These are phyloP conservation scores for Chenopodium quinoa DNA, from an alignment of 148 eudicot genomes.

Conservation along the genomic window DNA sequence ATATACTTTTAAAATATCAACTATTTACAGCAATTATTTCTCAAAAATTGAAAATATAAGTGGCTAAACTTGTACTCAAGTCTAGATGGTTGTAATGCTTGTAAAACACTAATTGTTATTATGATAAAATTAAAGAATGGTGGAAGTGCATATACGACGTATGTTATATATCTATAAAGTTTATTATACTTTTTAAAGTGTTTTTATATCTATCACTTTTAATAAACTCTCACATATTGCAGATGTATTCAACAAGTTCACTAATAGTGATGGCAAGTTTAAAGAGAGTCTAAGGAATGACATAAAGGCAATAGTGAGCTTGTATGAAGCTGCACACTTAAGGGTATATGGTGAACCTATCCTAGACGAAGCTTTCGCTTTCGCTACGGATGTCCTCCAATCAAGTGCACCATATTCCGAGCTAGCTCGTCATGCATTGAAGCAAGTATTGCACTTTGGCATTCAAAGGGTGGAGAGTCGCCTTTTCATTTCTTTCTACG, in stretches of 20 bases:
- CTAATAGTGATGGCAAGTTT: slow-evolving; percentile 15
- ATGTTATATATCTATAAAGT: too few relatives aligned
- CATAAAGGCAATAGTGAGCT: slow-evolving; percentile 27
- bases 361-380: slow-evolving; percentile 22
- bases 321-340: slow-evolving; percentile 29
- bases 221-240: neutral
- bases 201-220: neutral
- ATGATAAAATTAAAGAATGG: too few relatives aligned
- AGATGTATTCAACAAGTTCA: slow-evolving; percentile 34
- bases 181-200: too few relatives aligned
- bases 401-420: neutral
- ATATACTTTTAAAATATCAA: too few relatives aligned
- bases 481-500: slow-evolving; percentile 28
- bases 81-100: too few relatives aligned
- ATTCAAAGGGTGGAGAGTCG: slow-evolving; percentile 28
- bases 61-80: too few relatives aligned
- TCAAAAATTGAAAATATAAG: too few relatives aligned
- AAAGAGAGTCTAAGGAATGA: slow-evolving; percentile 18
- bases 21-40: too few relatives aligned
- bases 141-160: too few relatives aligned
- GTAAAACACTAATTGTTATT: too few relatives aligned
- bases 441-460: slow-evolving; percentile 27
- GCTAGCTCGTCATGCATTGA: slow-evolving; percentile 23
- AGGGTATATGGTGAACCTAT: slow-evolving; percentile 23
- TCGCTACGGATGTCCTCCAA: slow-evolving; percentile 3